Evolutionary conservation across 495 filamentous ascomycete genomes (phyloP).

Genomic region (Xylaria castorea): DNA sequence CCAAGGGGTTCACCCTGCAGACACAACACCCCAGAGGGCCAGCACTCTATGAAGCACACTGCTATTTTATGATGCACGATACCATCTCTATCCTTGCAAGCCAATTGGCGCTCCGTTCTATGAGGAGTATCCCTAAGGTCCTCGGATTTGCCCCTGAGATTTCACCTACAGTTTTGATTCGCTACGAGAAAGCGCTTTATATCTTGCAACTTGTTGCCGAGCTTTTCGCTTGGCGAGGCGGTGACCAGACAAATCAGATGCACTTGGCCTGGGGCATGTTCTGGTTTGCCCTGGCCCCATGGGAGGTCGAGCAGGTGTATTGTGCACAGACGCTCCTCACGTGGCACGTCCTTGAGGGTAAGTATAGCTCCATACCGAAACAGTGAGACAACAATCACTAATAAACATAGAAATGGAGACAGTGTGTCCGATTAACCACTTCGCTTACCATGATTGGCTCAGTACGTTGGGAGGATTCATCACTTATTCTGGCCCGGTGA

Average conservation of each 20-base stretch:
- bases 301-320: constrained; percentile 16
- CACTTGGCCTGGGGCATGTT: not conserved
- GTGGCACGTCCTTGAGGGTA: not conserved
- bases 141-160: not conserved
- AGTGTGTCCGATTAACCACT: not conserved
- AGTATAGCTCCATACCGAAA: not conserved
- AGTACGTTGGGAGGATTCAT: not conserved
- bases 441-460: not conserved
- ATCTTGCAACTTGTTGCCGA: not conserved
- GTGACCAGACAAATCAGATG: not conserved
- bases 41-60: not conserved
- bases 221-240: not conserved
- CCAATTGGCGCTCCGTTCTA: not conserved
- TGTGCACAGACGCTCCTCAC: not conserved
- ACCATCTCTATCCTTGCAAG: not conserved
- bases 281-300: not conserved
- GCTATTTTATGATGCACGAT: not conserved
- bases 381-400: not conserved
- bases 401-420: not conserved
- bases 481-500: not conserved
- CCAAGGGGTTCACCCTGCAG: not conserved
- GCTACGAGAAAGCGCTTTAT: constrained; percentile 7
- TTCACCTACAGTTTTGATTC: not conserved
- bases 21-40: not conserved
- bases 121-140: not conserved